Evolutionary conservation across 2,329 filamentous ascomycete species (phyloP).

Genomic region (Sarocladiaceae sp.): DNA sequence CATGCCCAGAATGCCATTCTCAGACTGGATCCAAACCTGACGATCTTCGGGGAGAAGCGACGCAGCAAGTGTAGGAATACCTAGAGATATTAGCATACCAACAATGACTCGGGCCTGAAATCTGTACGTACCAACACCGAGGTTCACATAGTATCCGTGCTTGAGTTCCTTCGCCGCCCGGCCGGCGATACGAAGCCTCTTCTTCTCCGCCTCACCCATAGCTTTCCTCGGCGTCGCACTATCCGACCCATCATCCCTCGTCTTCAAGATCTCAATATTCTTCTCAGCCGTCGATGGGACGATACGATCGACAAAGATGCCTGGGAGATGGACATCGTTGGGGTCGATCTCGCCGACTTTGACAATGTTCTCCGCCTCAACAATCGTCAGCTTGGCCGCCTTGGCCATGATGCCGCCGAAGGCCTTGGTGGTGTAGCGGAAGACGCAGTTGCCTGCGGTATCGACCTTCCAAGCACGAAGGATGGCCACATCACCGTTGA

Average conservation of each 20-base stretch:
- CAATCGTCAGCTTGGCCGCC: constrained; percentile 69
- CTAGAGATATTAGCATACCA: constrained; percentile 16
- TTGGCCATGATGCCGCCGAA: constrained; percentile 76
- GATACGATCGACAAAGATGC: constrained; percentile 77
- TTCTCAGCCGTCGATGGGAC: constrained; percentile 67
- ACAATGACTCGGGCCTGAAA: too few relatives aligned
- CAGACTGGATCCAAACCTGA: constrained; percentile 77
- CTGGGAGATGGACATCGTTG: constrained; percentile 69
- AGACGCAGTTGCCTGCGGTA: constrained; percentile 71
- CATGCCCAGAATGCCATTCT: constrained; percentile 82
- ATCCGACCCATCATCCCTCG: constrained; percentile 38
- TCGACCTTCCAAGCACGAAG: constrained; percentile 72
- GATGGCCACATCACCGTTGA: constrained; percentile 71
- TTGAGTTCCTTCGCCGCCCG: constrained; percentile 76
- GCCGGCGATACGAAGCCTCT: constrained; percentile 66
- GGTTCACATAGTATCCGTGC: constrained; percentile 72
- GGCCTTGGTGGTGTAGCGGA: constrained; percentile 70
- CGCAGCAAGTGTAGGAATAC: constrained; percentile 79
- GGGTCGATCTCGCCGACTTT: constrained; percentile 65
- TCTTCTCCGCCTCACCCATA: constrained; percentile 43
- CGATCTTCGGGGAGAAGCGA: constrained; percentile 62
- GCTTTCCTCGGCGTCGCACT: constrained; percentile 28
- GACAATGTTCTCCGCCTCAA: constrained; percentile 82
- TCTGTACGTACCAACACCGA: constrained; percentile 52
- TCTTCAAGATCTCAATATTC: constrained; percentile 63